Evolutionary conservation across 2,329 filamentous ascomycete genomes (phyloP).

Genomic region (Aureobasidium leucospermi): DNA sequence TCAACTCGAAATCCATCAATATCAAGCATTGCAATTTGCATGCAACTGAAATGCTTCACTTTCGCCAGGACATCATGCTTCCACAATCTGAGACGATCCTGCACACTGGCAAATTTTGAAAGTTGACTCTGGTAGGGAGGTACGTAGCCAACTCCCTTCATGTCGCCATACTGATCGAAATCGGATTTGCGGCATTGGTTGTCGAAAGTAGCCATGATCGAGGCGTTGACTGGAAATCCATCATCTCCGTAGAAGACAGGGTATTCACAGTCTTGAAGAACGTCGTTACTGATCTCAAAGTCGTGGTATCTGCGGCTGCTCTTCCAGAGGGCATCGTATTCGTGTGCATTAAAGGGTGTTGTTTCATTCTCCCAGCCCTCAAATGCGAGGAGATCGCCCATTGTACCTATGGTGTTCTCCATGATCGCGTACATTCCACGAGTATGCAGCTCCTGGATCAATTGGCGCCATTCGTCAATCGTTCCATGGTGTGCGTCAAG

Average conservation of each 20-base stretch:
- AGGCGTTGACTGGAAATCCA: slow-evolving; percentile 45
- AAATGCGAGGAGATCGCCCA: slow-evolving; percentile 58
- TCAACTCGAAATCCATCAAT: slow-evolving; percentile 61
- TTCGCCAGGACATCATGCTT: slow-evolving; percentile 49
- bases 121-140: slow-evolving; percentile 58
- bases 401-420: slow-evolving; percentile 58
- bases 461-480: slow-evolving; percentile 50
- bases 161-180: slow-evolving; percentile 49
- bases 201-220: slow-evolving; percentile 23
- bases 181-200: slow-evolving; percentile 5
- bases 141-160: slow-evolving; percentile 55
- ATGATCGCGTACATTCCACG: slow-evolving; percentile 59
- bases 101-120: slow-evolving; percentile 59
- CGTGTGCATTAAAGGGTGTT: slow-evolving; percentile 48
- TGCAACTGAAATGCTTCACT: slow-evolving; percentile 55
- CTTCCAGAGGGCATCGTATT: slow-evolving; percentile 54
- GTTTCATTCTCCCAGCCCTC: slow-evolving; percentile 52
- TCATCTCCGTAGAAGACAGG: slow-evolving; percentile 55
- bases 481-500: slow-evolving; percentile 58
- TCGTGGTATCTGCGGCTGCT: slow-evolving; percentile 48
- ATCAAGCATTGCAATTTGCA: slow-evolving; percentile 54
- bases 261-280: slow-evolving; percentile 44
- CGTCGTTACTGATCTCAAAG: slow-evolving; percentile 48
- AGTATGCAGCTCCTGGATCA: slow-evolving; percentile 52
- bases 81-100: slow-evolving; percentile 61